Evolutionary conservation across 495 filamentous ascomycete genomes (phyloP), one percentile per base, ranked within the genome.

Genomic region (Amniculicola lignicola): DNA sequence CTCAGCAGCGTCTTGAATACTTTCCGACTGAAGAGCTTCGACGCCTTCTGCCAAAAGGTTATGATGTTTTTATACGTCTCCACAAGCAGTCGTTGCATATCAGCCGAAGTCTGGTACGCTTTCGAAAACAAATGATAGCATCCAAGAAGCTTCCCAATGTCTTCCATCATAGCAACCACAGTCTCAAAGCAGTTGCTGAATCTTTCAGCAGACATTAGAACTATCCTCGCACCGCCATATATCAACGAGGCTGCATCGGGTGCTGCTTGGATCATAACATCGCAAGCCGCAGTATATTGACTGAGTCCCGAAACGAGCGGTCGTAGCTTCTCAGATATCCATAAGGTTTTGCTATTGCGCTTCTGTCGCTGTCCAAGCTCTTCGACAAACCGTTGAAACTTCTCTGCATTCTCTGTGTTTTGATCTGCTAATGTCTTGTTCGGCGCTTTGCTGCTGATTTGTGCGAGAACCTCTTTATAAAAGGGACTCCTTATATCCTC

Each of bases 21-120:
- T 35, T 57, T 57, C 21, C 45, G 43, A 24, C 36, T 57, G 12
- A 57, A 42, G 19, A 57, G 25, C n/a, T 33, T 38, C 2, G 54
- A 18, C 6, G 54, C 54, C 19, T 51, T 50, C 16, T 57, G 54
- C 54, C 54, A 57, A 24, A 57, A 57, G 3, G 43, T 33, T 18
- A 57, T 23, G 23, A 57, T 57, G 18, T 57, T 49, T 36, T 57
- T 57, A 29, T 50, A 57, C 15, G 54, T 49, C 15, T 57, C 45
- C 7, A 57, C 54, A 31, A 57, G 45, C 1, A 57, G 45, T 24
- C 23, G 27, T 38, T 57, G 54, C 31, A 57, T 39, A 35, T 57
- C 54, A 9, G 12, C 24, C 4, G 54, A 57, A 6, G 54, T 25
- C 23, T 39, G 7, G 29, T 57, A 57, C 10, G 54, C 54, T 29